Conservation (phyloP, 2,329 filamentous ascomycete genomes). For the Claviceps capensis region DNA sequence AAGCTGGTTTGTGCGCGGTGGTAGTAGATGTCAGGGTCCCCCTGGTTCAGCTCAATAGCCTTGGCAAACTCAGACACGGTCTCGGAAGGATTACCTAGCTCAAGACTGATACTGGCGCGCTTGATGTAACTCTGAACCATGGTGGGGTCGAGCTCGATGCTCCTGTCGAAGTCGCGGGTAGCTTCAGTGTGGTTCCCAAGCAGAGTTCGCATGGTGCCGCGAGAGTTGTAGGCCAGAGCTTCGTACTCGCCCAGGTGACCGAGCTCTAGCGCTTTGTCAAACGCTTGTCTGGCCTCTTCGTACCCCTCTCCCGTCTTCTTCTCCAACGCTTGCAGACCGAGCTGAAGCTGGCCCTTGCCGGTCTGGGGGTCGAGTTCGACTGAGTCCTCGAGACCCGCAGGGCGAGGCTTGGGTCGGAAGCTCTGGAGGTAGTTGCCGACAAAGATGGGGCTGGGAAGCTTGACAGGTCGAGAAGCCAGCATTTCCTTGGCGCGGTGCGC, state of each 20-base stretch:
- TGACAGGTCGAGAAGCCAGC: slow-evolving; percentile 69
- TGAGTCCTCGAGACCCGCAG: slow-evolving; percentile 68
- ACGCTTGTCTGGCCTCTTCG: slow-evolving; percentile 71
- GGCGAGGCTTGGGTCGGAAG: slow-evolving; percentile 74
- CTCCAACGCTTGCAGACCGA: slow-evolving; percentile 66
- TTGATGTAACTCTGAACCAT: slow-evolving; percentile 98
- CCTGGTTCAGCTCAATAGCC: slow-evolving; percentile 70
- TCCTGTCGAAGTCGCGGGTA: slow-evolving; percentile 77
- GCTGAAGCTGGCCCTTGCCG: slow-evolving; percentile 73
- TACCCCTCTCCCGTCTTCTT: slow-evolving; percentile 87
- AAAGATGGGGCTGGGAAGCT: slow-evolving; percentile 88
- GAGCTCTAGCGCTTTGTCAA: slow-evolving; percentile 76
- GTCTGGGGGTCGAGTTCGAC: slow-evolving; percentile 64
- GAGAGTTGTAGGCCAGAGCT: slow-evolving; percentile 89
- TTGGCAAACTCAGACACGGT: slow-evolving; percentile 79
- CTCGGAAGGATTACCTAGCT: slow-evolving; percentile 76
- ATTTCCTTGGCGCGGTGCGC: slow-evolving; percentile 89
- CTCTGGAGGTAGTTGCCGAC: slow-evolving; percentile 98
- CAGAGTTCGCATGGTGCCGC: slow-evolving; percentile 89
- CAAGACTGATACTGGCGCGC: slow-evolving; percentile 92
- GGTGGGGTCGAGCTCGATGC: slow-evolving; percentile 73
- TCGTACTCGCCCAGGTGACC: slow-evolving; percentile 70
- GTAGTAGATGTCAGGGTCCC: slow-evolving; percentile 96
- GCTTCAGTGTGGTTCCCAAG: slow-evolving; percentile 77
- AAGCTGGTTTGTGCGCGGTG: slow-evolving; percentile 97